Conservation (phyloP, 305 asterid species). For the Withania somnifera region DNA sequence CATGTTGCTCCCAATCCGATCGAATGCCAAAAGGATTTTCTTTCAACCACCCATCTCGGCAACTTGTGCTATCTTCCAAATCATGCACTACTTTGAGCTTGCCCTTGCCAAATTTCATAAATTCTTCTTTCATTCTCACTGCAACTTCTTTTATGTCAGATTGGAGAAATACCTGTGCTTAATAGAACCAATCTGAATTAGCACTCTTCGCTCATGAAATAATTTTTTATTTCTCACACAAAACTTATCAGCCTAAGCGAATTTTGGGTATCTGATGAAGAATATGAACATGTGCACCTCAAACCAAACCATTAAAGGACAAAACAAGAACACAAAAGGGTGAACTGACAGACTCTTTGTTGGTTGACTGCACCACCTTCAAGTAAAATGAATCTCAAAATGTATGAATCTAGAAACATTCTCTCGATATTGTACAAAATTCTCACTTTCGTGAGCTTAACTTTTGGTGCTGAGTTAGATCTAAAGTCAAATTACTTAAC, state of each 20-base stretch:
- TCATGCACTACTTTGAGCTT: conserved; percentile 33
- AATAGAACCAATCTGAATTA: conserved; percentile 1
- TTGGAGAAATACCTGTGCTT: conserved; percentile 71
- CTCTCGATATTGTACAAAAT: neutral
- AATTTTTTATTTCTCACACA: neutral
- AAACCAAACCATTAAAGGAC: neutral
- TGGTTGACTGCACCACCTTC: neutral
- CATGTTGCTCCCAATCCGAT: conserved; percentile 90
- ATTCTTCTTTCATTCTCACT: conserved; percentile 58
- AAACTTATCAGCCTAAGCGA: neutral
- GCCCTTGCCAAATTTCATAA: conserved; percentile 50
- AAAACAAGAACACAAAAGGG: neutral
- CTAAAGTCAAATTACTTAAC: neutral
- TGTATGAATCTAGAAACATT: neutral
- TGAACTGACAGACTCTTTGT: neutral
- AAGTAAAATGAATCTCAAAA: neutral
- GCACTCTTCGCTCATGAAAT: neutral
- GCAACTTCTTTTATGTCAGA: conserved; percentile 78
- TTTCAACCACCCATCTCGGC: conserved; percentile 39
- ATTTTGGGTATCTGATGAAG: neutral
- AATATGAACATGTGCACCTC: neutral
- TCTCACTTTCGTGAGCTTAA: neutral
- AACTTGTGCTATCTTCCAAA: conserved; percentile 2
- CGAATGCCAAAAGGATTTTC: conserved; percentile 77
- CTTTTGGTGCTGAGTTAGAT: neutral